Conservation (phyloP, 768 basidiomycete species). For the Amanita fuliginea region DNA sequence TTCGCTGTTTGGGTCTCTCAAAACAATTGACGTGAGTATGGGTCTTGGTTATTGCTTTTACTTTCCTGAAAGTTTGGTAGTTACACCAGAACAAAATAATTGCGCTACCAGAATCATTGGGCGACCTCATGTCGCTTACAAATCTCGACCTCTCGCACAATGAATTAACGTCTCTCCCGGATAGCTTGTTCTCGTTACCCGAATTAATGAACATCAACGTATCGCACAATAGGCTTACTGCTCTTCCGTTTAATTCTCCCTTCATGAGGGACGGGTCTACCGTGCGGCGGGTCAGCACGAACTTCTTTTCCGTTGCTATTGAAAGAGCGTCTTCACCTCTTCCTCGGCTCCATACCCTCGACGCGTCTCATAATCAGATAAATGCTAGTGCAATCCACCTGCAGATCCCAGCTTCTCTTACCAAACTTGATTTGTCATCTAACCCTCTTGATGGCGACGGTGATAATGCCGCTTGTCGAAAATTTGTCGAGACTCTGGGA, state of each 20-base stretch:
- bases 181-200: slow-evolving; percentile 57
- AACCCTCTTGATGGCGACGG: slow-evolving; percentile 44
- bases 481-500: slow-evolving; percentile 36
- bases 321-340: slow-evolving; percentile 52
- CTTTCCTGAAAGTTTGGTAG: slow-evolving; percentile 23
- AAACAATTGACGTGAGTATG: slow-evolving; percentile 60
- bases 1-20: slow-evolving; percentile 74
- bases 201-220: slow-evolving; percentile 55
- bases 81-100: slow-evolving; percentile 65
- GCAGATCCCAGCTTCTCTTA: slow-evolving; percentile 39
- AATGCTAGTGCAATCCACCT: slow-evolving; percentile 41
- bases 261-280: slow-evolving; percentile 26
- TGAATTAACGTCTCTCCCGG: slow-evolving; percentile 47
- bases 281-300: slow-evolving; percentile 23
- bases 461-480: slow-evolving; percentile 17
- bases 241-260: slow-evolving; percentile 52
- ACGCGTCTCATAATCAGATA: slow-evolving; percentile 62
- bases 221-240: slow-evolving; percentile 54
- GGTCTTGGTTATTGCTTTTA: not conserved
- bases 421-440: slow-evolving; percentile 50
- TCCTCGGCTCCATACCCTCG: slow-evolving; percentile 52
- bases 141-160: slow-evolving; percentile 71
- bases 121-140: slow-evolving; percentile 57
- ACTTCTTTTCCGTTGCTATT: slow-evolving; percentile 56
- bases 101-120: slow-evolving; percentile 52